These are phyloP conservation scores for Claviceps maximensis DNA, from an alignment of 2,329 filamentous ascomycete species.

Conservation along the genomic window DNA sequence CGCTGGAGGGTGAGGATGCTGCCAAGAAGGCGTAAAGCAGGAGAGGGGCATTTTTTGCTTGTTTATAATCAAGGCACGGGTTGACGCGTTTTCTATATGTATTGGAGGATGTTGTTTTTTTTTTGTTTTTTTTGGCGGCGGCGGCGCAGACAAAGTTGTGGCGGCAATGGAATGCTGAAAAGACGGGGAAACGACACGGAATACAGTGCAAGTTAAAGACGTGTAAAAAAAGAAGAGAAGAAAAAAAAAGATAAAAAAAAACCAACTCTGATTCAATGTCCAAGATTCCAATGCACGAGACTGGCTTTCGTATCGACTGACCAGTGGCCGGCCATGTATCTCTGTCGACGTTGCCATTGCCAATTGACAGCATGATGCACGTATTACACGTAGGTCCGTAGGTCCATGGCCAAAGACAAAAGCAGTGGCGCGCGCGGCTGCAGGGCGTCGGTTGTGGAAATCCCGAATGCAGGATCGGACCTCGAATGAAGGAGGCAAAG, in stretches of 20 bases:
- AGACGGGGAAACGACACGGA: background rate
- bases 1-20: slow-evolving; percentile 42
- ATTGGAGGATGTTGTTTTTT: background rate
- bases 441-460: background rate
- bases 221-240: background rate
- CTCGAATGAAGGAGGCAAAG: background rate
- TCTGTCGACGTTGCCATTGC: background rate
- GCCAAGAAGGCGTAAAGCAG: slow-evolving; percentile 25
- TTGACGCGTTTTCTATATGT: background rate
- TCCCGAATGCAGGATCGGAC: background rate
- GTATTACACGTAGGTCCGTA: no score
- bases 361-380: no score
- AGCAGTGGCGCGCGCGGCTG: background rate
- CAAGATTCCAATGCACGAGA: background rate
- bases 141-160: background rate
- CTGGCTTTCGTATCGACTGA: background rate
- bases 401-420: no score
- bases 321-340: background rate
- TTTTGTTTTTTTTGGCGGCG: background rate
- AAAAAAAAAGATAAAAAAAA: background rate
- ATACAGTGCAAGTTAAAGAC: background rate
- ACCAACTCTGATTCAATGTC: background rate
- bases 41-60: background rate
- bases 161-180: background rate
- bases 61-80: background rate